A percentile compares a stretch with the other conserved stretches of the same genome.
Evolutionary conservation across 2,329 filamentous ascomycete species (phyloP).

Genomic region (Aspergillus novofumigatus): DNA sequence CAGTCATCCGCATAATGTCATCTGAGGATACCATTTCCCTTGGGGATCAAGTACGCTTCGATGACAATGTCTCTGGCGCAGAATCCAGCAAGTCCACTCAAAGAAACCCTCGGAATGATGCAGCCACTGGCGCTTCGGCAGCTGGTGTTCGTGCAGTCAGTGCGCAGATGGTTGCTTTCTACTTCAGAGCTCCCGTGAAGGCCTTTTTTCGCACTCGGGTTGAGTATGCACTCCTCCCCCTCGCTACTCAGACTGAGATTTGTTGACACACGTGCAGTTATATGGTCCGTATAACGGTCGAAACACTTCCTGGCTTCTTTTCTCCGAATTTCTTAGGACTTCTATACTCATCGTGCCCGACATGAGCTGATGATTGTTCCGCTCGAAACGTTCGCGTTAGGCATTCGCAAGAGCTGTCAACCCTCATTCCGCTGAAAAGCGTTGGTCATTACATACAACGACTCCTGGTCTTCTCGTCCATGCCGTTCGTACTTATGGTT

Average conservation of each 20-base stretch:
- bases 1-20: constrained; percentile 6
- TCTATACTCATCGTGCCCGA: neutral
- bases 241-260: neutral
- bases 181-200: constrained; percentile 86
- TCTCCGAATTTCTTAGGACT: neutral
- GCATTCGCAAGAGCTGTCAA: constrained; percentile 62
- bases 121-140: constrained; percentile 72
- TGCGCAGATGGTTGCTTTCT: constrained; percentile 80
- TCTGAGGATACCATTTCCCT: constrained; percentile 6
- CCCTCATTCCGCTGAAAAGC: constrained; percentile 43
- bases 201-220: constrained; percentile 88
- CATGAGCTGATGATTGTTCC: constrained; percentile 4
- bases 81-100: constrained; percentile 22
- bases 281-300: constrained; percentile 40
- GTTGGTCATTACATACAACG: constrained; percentile 59
- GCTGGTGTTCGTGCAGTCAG: constrained; percentile 79
- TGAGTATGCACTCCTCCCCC: constrained; percentile 58
- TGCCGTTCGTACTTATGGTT: constrained; percentile 58
- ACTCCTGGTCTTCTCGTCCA: constrained; percentile 59
- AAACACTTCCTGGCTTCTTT: neutral
- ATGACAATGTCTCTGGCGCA: constrained; percentile 8
- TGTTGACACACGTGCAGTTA: constrained; percentile 38
- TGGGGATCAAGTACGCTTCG: constrained; percentile 12
- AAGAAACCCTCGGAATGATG: constrained; percentile 53
- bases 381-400: constrained; percentile 27